These are phyloP conservation scores for Nephelium lappaceum DNA, from an alignment of 345 rosid species.

Conservation along the genomic window DNA sequence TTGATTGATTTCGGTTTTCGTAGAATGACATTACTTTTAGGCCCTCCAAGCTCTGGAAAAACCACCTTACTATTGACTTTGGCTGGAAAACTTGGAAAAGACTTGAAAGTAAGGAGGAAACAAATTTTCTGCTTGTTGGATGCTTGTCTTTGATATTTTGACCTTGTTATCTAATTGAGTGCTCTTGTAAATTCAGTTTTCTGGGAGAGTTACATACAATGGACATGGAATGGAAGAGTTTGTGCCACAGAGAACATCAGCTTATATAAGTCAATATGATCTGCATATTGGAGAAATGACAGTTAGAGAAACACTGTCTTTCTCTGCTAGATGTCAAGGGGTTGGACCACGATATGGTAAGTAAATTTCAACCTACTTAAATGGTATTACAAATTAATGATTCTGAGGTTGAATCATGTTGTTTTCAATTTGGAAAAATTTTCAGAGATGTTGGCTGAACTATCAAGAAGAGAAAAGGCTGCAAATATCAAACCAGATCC, in stretches of 20 bases:
- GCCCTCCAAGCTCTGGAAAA: conserved; percentile 67
- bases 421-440: not conserved
- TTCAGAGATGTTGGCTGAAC: conserved; percentile 69
- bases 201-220: conserved; percentile 63
- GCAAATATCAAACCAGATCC: conserved; percentile 90
- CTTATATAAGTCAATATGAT: conserved; percentile 66
- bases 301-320: conserved; percentile 65
- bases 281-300: conserved; percentile 68
- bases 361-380: conserved; percentile 4
- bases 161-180: conserved; percentile 4
- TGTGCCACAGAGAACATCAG: conserved; percentile 63
- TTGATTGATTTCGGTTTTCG: conserved; percentile 11
- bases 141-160: not conserved
- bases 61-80: conserved; percentile 56
- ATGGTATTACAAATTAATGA: not conserved
- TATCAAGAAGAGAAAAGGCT: conserved; percentile 76
- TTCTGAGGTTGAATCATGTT: not conserved
- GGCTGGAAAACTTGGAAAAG: conserved; percentile 61
- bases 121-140: not conserved
- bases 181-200: conserved; percentile 36
- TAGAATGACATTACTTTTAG: conserved; percentile 64
- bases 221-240: conserved; percentile 69
- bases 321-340: conserved; percentile 70
- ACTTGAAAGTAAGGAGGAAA: conserved; percentile 42
- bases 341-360: conserved; percentile 60